Base-by-base conservation (phyloP, 768 basidiomycete genomes). In the Termitomyces sp. region DNA sequence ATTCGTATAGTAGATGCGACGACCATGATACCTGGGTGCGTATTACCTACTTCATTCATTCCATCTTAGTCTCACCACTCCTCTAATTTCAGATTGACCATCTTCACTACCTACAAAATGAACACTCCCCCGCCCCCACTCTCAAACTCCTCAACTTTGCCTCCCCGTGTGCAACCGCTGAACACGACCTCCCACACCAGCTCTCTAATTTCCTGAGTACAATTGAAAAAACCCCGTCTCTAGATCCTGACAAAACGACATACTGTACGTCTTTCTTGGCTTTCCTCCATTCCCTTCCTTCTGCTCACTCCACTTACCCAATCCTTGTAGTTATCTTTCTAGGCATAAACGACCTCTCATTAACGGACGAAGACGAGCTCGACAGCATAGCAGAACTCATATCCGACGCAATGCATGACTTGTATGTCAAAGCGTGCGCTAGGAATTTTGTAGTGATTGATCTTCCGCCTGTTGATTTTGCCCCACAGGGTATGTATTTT, bases 341-440 rank as follows among this genome's bases (percentile, higher is more conserved):
- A 14, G 57, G 57, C 4, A 60, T 60, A 32, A 60, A 60, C 24
- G 59, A 60, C 15, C 55, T 53, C 34, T 53, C 56, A 40, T 41
- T 37, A 8, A 56, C 57, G 12, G 60, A 45, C 11, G 34, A 46
- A 32, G 60, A 61, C 17, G 54, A 58, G 24, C 26, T 61, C 1
- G 47, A 54, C n/a, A 0, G 46, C 3, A 40, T 58, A 19, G 48
- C 54, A 2, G 57, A 58, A 28, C 26, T 22, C 3, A 49, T 58
- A 0, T 58, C 56, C 15, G 60, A 61, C 28, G 42, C 57, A 2
- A 38, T 58, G 28, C 60, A 61, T 35, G 46, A 61, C 21, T 51
- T 58, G 19, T 58, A 60, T 41, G 32, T 56, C 35, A 58, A 55
- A 40, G 40, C 22, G n/a, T 38, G 51, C 40, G 57, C 54, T 19